These are phyloP conservation scores for Hymenoscyphus linearis DNA, from an alignment of 2,329 filamentous ascomycete species.

Conservation along the genomic window DNA sequence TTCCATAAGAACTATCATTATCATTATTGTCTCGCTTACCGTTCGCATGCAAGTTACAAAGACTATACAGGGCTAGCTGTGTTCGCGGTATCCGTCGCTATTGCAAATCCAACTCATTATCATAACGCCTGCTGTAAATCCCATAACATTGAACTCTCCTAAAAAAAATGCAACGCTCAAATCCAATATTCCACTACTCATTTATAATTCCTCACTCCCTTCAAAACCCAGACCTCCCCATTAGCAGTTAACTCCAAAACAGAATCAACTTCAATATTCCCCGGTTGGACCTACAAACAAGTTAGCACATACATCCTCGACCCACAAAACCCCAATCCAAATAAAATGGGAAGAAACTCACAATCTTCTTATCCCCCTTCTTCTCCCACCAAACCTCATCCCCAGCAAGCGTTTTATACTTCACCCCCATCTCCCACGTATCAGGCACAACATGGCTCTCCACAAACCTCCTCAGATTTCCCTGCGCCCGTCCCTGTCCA, in stretches of 20 bases:
- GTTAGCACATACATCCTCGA: background rate
- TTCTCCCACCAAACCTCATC: constrained; percentile 77
- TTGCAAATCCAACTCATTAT: background rate
- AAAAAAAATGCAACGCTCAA: background rate
- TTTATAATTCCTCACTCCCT: constrained; percentile 42
- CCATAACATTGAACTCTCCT: background rate
- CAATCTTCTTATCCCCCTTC: constrained; percentile 59
- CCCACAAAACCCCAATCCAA: constrained; percentile 40
- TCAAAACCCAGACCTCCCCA: constrained; percentile 66
- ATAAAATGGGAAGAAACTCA: constrained; percentile 38
- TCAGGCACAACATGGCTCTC: constrained; percentile 75
- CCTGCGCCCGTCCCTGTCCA: constrained; percentile 69
- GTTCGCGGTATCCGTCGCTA: too few species aligned
- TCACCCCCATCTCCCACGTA: constrained; percentile 68
- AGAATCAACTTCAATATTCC: constrained; percentile 68
- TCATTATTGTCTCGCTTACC: too few species aligned
- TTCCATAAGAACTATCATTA: too few species aligned
- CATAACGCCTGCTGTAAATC: background rate
- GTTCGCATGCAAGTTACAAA: too few species aligned
- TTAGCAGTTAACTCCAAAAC: constrained; percentile 75
- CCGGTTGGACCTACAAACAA: constrained; percentile 63
- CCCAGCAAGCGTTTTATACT: constrained; percentile 62
- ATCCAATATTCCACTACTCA: constrained; percentile 6
- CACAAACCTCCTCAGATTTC: constrained; percentile 75
- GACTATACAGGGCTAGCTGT: too few species aligned